phyloP scores from a whole-genome alignment of 176 grass and related monocot species.

The Avena atlantica region DNA sequence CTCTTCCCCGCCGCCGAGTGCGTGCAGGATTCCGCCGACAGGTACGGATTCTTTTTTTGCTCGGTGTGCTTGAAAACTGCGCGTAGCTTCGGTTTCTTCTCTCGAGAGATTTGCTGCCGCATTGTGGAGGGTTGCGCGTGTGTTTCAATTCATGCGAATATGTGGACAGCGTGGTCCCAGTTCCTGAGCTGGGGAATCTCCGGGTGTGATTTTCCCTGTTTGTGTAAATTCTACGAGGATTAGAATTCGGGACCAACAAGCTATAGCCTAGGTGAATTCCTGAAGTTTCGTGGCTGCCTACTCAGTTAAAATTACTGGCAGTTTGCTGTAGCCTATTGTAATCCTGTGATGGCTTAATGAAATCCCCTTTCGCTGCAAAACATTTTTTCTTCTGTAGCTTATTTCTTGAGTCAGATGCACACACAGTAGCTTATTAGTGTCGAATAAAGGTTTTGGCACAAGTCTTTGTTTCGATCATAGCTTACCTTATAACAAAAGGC shows the following conservation, averaged over 20 bases:
- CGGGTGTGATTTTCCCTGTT: neutral
- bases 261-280: neutral
- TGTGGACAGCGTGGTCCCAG: neutral
- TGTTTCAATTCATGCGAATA: neutral
- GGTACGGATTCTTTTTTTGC: slow-evolving; percentile 45
- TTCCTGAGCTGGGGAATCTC: neutral
- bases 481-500: neutral
- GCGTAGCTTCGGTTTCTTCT: neutral
- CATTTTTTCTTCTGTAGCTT: neutral
- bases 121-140: slow-evolving; percentile 16
- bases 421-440: neutral
- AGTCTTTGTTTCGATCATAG: neutral
- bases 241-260: neutral
- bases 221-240: slow-evolving; percentile 6
- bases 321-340: neutral
- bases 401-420: neutral
- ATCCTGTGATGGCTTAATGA: too few species aligned
- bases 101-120: neutral
- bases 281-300: neutral
- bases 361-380: too few species aligned
- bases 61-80: slow-evolving; percentile 9
- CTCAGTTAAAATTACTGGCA: neutral
- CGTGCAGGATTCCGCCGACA: slow-evolving; percentile 95
- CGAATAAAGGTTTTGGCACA: neutral
- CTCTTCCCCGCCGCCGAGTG: slow-evolving; percentile 83